phyloP scores from a whole-genome alignment of 1,284 basidiomycete genomes.

The Ustilago bromivora region DNA sequence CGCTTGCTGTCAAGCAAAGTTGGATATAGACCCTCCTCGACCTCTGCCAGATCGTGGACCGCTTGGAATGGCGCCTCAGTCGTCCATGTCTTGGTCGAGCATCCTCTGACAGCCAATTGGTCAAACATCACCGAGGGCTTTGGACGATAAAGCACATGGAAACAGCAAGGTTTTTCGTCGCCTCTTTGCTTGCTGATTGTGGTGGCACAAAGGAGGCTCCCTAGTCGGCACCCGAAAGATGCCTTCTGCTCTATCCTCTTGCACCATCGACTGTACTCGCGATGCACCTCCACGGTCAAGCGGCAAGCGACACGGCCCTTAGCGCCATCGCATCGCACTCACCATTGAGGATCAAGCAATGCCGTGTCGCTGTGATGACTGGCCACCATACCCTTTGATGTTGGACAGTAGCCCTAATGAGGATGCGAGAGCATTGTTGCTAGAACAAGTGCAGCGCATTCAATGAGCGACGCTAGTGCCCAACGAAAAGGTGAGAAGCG shows the following conservation, averaged over 20 bases:
- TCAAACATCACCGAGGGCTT: neutral
- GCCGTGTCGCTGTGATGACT: neutral
- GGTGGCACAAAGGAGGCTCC: neutral
- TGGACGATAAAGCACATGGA: neutral
- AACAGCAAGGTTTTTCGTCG: neutral
- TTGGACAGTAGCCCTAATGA: no score
- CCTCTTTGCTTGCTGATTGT: neutral
- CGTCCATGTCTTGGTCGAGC: neutral
- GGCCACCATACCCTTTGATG: neutral
- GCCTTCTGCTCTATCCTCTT: neutral
- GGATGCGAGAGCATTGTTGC: neutral
- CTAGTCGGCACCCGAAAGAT: neutral
- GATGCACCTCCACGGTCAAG: neutral
- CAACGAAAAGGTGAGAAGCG: neutral
- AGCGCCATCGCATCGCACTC: neutral
- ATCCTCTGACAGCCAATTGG: neutral
- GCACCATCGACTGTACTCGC: neutral
- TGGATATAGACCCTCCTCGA: neutral
- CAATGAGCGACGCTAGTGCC: constrained; percentile 2
- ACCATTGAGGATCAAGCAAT: neutral
- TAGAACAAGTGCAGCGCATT: neutral
- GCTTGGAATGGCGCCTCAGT: neutral
- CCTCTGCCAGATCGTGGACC: neutral
- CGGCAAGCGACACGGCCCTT: neutral
- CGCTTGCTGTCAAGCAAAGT: neutral